These are phyloP conservation scores for Larix kaempferi DNA, from an alignment of 75 land plant species.

Conservation along the genomic window DNA sequence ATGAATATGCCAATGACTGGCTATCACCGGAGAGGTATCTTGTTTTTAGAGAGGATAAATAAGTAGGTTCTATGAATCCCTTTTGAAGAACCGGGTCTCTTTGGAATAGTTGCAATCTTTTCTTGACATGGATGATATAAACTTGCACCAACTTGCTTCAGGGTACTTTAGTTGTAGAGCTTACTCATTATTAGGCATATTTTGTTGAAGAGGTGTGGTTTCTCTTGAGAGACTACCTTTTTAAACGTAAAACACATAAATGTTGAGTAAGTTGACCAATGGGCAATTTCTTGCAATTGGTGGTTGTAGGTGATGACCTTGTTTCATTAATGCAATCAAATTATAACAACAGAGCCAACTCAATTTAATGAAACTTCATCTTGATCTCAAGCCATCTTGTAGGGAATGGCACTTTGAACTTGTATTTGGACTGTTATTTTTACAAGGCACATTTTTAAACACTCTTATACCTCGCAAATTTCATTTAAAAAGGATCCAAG, in stretches of 20 bases:
- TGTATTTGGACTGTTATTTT: neutral
- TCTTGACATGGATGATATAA: too few relatives aligned
- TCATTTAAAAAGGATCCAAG: neutral
- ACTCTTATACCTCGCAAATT: neutral
- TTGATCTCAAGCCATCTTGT: conserved; percentile 27
- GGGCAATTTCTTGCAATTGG: neutral
- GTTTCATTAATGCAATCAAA: too few relatives aligned
- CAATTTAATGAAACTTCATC: too few relatives aligned
- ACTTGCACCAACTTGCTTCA: neutral
- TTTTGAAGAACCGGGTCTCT: too few relatives aligned
- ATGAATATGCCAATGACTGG: conserved; percentile 23
- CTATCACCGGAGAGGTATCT: conserved; percentile 22
- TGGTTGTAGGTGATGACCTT: conserved; percentile 20
- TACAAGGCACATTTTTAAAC: neutral
- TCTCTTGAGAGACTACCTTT: neutral
- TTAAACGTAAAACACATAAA: neutral
- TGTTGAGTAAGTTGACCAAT: too few relatives aligned
- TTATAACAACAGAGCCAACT: too few relatives aligned
- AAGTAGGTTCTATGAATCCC: conserved; percentile 4
- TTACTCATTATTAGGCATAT: too few relatives aligned
- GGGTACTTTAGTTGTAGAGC: conserved; percentile 19
- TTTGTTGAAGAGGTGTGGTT: too few relatives aligned
- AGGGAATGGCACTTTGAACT: conserved; percentile 10
- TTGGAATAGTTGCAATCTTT: too few relatives aligned
- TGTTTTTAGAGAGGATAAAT: conserved; percentile 17